Percentiles rank a stretch among this genome's conserved stretches.
phyloP scores from a whole-genome alignment of 1,139 yeast species.

The Taphrina deformans region DNA sequence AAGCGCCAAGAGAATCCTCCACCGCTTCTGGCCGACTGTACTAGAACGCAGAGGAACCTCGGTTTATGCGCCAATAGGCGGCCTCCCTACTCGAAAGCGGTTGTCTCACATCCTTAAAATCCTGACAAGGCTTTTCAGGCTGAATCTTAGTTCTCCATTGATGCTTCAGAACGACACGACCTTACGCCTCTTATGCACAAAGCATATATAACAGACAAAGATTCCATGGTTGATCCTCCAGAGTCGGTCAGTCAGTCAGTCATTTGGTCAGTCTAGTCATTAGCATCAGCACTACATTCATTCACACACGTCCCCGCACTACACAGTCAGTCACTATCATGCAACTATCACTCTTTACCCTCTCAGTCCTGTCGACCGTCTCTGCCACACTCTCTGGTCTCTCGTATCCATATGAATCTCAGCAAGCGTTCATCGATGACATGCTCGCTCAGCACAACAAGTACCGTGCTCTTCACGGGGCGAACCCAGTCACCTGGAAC shows the following conservation, averaged over 20 bases:
- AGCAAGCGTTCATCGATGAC: conserved; percentile 43
- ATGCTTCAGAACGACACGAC: neutral
- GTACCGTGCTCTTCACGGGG: conserved; percentile 62
- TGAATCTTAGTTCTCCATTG: neutral
- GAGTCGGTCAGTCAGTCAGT: neutral
- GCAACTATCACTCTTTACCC: conserved; percentile 12
- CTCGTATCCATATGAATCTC: conserved; percentile 36
- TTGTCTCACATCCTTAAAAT: conserved; percentile 3
- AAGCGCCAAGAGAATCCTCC: neutral
- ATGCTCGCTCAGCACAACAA: conserved; percentile 57
- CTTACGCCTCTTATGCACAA: neutral
- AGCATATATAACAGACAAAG: neutral
- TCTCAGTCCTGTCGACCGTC: conserved; percentile 35
- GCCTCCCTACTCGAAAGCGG: conserved; percentile 9
- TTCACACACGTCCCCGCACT: neutral
- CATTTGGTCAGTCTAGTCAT: too few species aligned
- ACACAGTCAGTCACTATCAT: neutral
- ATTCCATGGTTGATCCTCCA: neutral
- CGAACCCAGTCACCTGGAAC: conserved; percentile 60
- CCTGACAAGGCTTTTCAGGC: neutral
- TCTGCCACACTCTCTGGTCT: conserved; percentile 38
- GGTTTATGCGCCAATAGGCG: neutral
- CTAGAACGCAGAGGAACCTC: neutral
- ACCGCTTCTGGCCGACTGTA: neutral
- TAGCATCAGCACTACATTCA: neutral